Conservation (phyloP, 108 stramenopile genomes). For the Pseudonitzschia multistriata region DNA sequence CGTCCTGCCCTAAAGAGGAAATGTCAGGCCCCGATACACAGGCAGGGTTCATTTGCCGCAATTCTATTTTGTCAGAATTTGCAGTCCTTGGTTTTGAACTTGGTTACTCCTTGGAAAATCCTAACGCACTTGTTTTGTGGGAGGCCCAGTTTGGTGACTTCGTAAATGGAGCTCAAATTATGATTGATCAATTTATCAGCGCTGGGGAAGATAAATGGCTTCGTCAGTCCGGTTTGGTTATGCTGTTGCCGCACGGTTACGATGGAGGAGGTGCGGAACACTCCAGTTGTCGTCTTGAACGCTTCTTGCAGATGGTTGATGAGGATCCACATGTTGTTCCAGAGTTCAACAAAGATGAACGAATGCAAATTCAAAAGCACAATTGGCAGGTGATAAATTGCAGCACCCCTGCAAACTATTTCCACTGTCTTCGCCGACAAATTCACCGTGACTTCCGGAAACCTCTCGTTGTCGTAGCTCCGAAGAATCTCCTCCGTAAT, state of each 20-base stretch:
- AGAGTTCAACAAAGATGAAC: conserved; percentile 77
- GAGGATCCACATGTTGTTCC: conserved; percentile 97
- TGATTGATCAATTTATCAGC: conserved; percentile 98
- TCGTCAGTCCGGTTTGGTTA: conserved; percentile 92
- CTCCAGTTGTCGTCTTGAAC: conserved; percentile 95
- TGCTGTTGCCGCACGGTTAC: conserved; percentile 98
- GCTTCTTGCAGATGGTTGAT: conserved; percentile 95
- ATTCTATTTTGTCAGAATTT: conserved; percentile 96
- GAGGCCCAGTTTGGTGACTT: conserved; percentile 99
- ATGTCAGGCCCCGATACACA: conserved; percentile 77
- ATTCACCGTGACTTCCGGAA: conserved; percentile 99
- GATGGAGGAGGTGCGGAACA: conserved; percentile 99
- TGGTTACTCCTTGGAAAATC: conserved; percentile 96
- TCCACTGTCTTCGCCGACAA: conserved; percentile 98
- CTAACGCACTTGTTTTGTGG: conserved; percentile 95
- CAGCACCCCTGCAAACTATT: conserved; percentile 98
- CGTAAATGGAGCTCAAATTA: conserved; percentile 96
- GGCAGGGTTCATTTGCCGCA: conserved; percentile 89
- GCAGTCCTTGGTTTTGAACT: conserved; percentile 98
- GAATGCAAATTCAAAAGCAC: conserved; percentile 92
- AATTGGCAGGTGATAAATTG: conserved; percentile 99
- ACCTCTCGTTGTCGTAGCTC: conserved; percentile 94
- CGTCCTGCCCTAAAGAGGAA: conserved; percentile 80
- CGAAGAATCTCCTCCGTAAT: conserved; percentile 95
- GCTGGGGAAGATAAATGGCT: conserved; percentile 99